Evolutionary conservation across 2,329 filamentous ascomycete species (phyloP), one percentile per base, ranked within the genome.

Genomic region (Neopestalotiopsis clavispora): DNA sequence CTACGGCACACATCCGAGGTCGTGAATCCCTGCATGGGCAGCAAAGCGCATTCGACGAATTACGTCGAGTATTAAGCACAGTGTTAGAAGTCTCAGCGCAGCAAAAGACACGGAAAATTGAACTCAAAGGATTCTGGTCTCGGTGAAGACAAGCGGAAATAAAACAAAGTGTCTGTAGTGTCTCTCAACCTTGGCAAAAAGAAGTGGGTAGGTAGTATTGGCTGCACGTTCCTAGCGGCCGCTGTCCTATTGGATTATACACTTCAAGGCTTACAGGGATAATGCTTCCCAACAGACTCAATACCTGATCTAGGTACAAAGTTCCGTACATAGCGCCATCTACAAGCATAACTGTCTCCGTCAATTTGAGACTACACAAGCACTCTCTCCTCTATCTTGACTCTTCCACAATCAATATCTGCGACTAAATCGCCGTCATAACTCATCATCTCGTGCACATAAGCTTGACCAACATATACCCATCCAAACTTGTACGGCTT

Each of bases 141-240:
- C 62, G 62, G 62, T 65, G 5, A 45, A 65, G 62, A 20, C 49
- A 65, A 30, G 38, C 38, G 62, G 62, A 28, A 45, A 49, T 45
- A 45, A 28, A n/a, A n/a, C 38, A 28, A 23, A 28, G 62, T 49
- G 38, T 20, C 34, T 38, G 34, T 49, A 20, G 17, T 42, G 28
- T 17, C 3, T 32, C 17, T 65, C 14, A 20, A 12, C 61, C n/a
- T 38, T 40, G 61, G 59, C 57, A 34, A 14, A 61, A n/a, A 23
- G 17, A 34, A 23, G 14, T 13, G 28, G 13, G 28, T 4, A 6
- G 34, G 30, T 12, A n/a, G 32, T 17, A 28, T 62, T 62, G 7
- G 61, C 61, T 52, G 61, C 61, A 64, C 40, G 61, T 64, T 64
- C n/a, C 38, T 45, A 14, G 38, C 40, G 20, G n/a, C 42, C 38